A percentile compares a stretch with the other conserved stretches of the same genome.
phyloP scores from a whole-genome alignment of 805 yeast species.

The Nakazawaea ishiwadae region DNA sequence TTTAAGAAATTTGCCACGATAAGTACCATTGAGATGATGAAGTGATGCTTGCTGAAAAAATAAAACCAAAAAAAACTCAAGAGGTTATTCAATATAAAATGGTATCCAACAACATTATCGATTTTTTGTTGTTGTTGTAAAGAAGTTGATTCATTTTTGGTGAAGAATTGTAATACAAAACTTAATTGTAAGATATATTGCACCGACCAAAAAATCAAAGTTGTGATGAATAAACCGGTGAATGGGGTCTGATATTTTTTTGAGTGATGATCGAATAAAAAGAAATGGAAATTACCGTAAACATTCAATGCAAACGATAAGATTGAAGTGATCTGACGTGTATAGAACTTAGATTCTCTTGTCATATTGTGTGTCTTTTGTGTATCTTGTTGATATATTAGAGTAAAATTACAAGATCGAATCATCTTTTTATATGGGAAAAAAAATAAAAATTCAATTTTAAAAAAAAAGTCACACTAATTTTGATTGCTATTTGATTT shows the following conservation, averaged over 20 bases:
- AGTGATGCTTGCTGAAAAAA: slow-evolving; percentile 56
- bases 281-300: slow-evolving; percentile 51
- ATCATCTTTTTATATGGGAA: no score
- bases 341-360: slow-evolving; percentile 16
- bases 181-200: slow-evolving; percentile 47
- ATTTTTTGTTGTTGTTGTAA: slow-evolving; percentile 24
- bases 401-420: no score
- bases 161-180: slow-evolving; percentile 42
- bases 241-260: slow-evolving; percentile 60
- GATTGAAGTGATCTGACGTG: slow-evolving; percentile 42
- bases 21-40: slow-evolving; percentile 53
- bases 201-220: slow-evolving; percentile 54
- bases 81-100: slow-evolving; percentile 59
- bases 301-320: slow-evolving; percentile 51
- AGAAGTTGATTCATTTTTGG: slow-evolving; percentile 19
- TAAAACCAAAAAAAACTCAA: slow-evolving; percentile 59
- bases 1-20: slow-evolving; percentile 57
- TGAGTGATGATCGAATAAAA: slow-evolving; percentile 49
- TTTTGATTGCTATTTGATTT: no score
- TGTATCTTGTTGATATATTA: background rate
- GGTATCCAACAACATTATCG: slow-evolving; percentile 46
- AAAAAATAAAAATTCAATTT: no score
- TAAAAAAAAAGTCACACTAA: no score
- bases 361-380: slow-evolving; percentile 9
- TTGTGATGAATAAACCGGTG: slow-evolving; percentile 47